Evolutionary conservation across 2,329 filamentous ascomycete genomes (phyloP).

Genomic region (Ceratocystis destructans): DNA sequence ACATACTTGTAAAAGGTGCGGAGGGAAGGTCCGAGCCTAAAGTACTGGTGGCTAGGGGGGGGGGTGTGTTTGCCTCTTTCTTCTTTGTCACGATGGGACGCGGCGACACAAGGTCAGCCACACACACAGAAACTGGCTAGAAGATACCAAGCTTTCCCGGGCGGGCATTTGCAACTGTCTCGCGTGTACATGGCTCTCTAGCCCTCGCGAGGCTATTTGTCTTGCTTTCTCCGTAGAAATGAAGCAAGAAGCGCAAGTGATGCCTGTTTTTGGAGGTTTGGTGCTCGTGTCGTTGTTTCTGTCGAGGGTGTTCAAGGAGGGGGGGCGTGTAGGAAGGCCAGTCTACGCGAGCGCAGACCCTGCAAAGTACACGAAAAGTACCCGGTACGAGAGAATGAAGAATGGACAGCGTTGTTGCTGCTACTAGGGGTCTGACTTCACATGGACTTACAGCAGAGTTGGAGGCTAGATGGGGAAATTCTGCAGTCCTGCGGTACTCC

Average conservation of each 20-base stretch:
- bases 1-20: too few species aligned
- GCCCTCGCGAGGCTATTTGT: background rate
- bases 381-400: slow-evolving; percentile 2
- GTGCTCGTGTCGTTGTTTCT: background rate
- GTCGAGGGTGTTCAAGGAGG: background rate
- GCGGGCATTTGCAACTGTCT: background rate
- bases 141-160: background rate
- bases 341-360: background rate
- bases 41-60: too few species aligned
- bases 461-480: background rate
- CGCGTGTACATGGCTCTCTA: background rate
- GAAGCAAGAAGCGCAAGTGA: background rate
- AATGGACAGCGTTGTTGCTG: background rate
- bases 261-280: background rate
- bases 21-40: too few species aligned
- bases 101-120: too few species aligned
- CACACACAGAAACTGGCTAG: too few species aligned
- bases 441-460: slow-evolving; percentile 4
- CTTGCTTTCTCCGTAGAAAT: background rate
- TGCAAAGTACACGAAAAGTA: slow-evolving; percentile 13
- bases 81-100: too few species aligned
- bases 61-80: too few species aligned
- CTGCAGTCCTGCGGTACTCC: background rate
- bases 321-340: background rate
- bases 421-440: slow-evolving; percentile 2